These are phyloP conservation scores for Sclerotiophoma versabilis DNA, from an alignment of 2,329 filamentous ascomycete genomes.

Conservation along the genomic window DNA sequence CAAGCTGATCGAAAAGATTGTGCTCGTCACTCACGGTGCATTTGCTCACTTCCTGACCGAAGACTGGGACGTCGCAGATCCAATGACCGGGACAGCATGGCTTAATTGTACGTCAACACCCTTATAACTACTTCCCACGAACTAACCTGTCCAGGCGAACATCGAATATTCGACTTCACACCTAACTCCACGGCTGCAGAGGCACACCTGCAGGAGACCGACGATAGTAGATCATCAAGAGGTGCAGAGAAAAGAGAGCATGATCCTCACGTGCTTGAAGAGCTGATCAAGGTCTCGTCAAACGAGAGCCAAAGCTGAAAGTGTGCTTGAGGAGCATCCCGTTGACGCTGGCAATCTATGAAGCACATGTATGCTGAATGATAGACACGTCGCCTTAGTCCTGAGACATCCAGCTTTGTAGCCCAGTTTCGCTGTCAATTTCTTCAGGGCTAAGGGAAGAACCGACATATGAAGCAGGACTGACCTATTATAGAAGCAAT, in stretches of 20 bases:
- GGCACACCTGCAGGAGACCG: slow-evolving; percentile 40
- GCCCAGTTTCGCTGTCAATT: neutral
- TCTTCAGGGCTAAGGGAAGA: neutral
- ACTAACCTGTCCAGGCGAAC: slow-evolving; percentile 29
- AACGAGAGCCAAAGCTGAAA: slow-evolving; percentile 14
- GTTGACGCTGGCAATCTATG: neutral
- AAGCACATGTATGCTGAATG: too few relatives aligned
- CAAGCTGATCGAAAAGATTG: slow-evolving; percentile 62
- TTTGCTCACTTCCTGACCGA: slow-evolving; percentile 86
- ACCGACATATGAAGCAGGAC: neutral
- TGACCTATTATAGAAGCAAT: too few relatives aligned
- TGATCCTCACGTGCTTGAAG: slow-evolving; percentile 40
- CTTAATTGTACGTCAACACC: slow-evolving; percentile 35
- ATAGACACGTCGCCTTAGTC: neutral
- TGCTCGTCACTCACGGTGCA: slow-evolving; percentile 81
- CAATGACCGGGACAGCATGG: slow-evolving; percentile 42
- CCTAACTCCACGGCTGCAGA: slow-evolving; percentile 30
- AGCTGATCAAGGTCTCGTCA: slow-evolving; percentile 30
- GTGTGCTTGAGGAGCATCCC: neutral
- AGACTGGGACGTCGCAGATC: slow-evolving; percentile 65
- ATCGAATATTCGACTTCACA: slow-evolving; percentile 42
- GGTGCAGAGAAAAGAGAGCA: slow-evolving; percentile 25
- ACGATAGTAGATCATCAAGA: slow-evolving; percentile 30
- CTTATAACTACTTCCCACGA: neutral
- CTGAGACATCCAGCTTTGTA: neutral